Evolutionary conservation across 2,329 filamentous ascomycete species (phyloP), one percentile per base, ranked within the genome.

Genomic region (Colletotrichum limetticola): DNA sequence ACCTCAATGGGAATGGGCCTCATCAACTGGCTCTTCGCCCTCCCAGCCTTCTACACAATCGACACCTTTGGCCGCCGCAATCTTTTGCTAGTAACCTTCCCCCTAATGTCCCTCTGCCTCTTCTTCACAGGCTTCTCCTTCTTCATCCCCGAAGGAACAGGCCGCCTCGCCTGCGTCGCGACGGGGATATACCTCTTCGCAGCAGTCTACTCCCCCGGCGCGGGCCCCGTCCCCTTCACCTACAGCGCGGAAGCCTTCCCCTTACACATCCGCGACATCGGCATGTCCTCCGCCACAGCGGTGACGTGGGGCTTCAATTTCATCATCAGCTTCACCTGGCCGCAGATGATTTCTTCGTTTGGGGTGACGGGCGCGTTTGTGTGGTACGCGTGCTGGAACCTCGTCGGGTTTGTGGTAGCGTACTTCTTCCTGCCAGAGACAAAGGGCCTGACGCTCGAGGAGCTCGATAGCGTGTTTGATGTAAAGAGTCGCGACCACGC

Each of bases 191-290:
- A 85, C 72, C 72, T 84, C 5, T 85, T 85, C 66, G 82, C 82
- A 75, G 79, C 81, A 1, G 78, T 83, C 14, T 85, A 85, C 75
- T 84, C 83, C 0, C 87, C 88, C 0, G 88, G 89, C 19, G 86
- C 89, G 61, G 89, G 89, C 0, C 88, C 89, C 0, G 89, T 91
- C 0, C 88, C 89, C 0, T 90, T 90, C 75, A 90, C 88, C 0
- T 91, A 91, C 77, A 89, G 87, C 0, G 89, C 89, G 1, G 89
- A 91, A 75, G 89, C 88, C 0, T 90, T 90, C 75, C 88, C 89
- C 0, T 79, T 90, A 0, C 89, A 90, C 57, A 85, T 90, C 12
- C 85, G 89, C 61, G 86, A 87, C 11, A 85, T 88, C 66, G 88
- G 88, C 16, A 90, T 90, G 88, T 82, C 86, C 0, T 70, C 68